Percentiles rank a stretch among this genome's conserved stretches.
Evolutionary conservation across 2,329 filamentous ascomycete species (phyloP).

Genomic region (Esteya vermicola): DNA sequence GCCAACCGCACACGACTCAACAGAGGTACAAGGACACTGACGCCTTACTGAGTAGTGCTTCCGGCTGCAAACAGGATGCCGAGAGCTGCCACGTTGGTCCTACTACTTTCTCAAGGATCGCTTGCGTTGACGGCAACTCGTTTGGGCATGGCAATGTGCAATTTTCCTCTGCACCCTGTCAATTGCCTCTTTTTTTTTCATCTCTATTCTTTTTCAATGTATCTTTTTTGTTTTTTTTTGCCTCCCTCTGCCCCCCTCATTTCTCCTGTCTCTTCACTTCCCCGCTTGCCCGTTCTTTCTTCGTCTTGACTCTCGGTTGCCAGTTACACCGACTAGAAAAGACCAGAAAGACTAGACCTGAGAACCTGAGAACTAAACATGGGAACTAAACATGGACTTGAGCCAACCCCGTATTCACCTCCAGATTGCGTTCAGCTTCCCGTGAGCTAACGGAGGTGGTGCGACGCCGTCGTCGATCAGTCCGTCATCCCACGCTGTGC

Average conservation of each 20-base stretch:
- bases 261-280: not conserved
- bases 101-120: not conserved
- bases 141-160: not conserved
- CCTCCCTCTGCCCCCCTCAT: too few species aligned
- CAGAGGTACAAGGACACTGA: not conserved
- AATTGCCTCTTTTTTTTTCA: not conserved
- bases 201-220: too few species aligned
- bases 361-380: too few species aligned
- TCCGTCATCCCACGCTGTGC: slow-evolving; percentile 2
- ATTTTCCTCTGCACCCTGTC: not conserved
- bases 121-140: not conserved
- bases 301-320: too few species aligned
- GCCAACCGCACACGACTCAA: too few species aligned
- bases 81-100: slow-evolving; percentile 1
- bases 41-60: not conserved
- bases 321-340: not conserved
- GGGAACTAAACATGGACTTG: too few species aligned
- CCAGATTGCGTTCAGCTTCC: not conserved
- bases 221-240: too few species aligned
- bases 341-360: too few species aligned
- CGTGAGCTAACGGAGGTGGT: not conserved
- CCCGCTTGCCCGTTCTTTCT: not conserved
- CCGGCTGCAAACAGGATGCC: not conserved
- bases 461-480: slow-evolving; percentile 2
- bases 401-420: too few species aligned